Evolutionary conservation across 495 filamentous ascomycete species (phyloP).

Genomic region (Pyrenula aspistea): DNA sequence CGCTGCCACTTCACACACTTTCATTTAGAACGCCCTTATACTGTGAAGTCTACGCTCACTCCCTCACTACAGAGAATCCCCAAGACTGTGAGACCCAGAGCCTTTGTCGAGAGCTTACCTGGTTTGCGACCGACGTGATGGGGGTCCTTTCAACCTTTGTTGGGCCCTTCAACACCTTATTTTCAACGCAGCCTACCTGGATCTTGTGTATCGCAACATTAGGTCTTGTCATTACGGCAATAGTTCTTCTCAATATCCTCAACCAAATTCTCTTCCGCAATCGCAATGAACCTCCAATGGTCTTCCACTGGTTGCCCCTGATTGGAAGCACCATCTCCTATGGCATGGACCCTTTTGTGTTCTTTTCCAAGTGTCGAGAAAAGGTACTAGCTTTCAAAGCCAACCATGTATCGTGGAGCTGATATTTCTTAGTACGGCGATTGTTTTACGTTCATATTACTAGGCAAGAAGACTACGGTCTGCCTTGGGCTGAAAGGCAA

Average conservation of each 20-base stretch:
- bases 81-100: no score
- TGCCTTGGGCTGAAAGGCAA: constrained; percentile 51
- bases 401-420: background rate
- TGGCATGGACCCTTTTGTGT: constrained; percentile 52
- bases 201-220: constrained; percentile 2
- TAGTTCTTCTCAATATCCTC: constrained; percentile 47
- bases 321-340: constrained; percentile 52
- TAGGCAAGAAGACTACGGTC: constrained; percentile 52
- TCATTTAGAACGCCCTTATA: background rate
- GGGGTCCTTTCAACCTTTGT: background rate
- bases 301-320: constrained; percentile 54
- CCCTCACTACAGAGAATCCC: no score
- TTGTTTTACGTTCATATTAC: constrained; percentile 51
- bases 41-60: no score
- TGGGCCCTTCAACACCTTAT: background rate
- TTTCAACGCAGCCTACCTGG: constrained; percentile 2
- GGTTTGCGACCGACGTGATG: background rate
- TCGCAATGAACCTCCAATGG: constrained; percentile 46
- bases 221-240: constrained; percentile 2
- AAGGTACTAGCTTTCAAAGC: constrained; percentile 27
- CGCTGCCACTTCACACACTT: background rate
- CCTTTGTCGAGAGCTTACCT: no score
- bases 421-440: constrained; percentile 42
- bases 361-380: constrained; percentile 41
- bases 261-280: constrained; percentile 61